Evolutionary conservation across 192 early-diverging fungal genomes (phyloP).

Genomic region (Mortierella claussenii): DNA sequence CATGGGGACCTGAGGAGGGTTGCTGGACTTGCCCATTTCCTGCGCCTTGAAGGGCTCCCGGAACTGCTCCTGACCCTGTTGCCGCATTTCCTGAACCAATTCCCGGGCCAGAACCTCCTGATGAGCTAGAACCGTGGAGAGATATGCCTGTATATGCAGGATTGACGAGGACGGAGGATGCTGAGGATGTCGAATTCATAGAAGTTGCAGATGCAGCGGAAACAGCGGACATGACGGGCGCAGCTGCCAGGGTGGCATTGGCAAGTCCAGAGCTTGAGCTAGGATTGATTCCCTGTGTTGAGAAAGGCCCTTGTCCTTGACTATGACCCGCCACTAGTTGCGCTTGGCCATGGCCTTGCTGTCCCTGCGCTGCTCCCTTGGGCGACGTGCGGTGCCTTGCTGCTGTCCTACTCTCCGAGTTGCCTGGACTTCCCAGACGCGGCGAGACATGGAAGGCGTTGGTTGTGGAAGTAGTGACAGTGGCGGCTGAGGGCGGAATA

Average conservation of each 20-base stretch:
- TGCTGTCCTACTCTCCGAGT: constrained; percentile 1
- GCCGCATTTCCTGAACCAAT: not conserved
- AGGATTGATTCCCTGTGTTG: not conserved
- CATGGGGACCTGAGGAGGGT: not conserved
- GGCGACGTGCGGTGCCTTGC: constrained; percentile 32
- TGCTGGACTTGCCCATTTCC: constrained; percentile 8
- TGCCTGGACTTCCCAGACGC: constrained; percentile 14
- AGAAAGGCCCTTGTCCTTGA: not conserved
- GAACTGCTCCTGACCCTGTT: not conserved
- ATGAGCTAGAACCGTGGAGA: not conserved
- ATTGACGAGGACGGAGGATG: not conserved
- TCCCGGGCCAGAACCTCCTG: constrained; percentile 9
- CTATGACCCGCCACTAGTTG: not conserved
- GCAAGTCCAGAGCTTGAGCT: not conserved
- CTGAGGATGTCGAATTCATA: not conserved
- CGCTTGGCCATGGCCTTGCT: not conserved
- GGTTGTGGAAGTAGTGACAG: constrained; percentile 32
- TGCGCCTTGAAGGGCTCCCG: not conserved
- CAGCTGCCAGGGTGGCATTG: not conserved
- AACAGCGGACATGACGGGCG: not conserved
- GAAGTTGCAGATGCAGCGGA: not conserved
- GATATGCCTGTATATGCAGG: not conserved
- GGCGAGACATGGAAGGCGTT: constrained; percentile 43
- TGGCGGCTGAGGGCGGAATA: constrained; percentile 44
- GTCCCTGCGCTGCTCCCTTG: constrained; percentile 8